Evolutionary conservation across 75 land plant genomes (phyloP), one percentile per base, ranked within the genome.

Genomic region (Pseudotsuga menziesii): DNA sequence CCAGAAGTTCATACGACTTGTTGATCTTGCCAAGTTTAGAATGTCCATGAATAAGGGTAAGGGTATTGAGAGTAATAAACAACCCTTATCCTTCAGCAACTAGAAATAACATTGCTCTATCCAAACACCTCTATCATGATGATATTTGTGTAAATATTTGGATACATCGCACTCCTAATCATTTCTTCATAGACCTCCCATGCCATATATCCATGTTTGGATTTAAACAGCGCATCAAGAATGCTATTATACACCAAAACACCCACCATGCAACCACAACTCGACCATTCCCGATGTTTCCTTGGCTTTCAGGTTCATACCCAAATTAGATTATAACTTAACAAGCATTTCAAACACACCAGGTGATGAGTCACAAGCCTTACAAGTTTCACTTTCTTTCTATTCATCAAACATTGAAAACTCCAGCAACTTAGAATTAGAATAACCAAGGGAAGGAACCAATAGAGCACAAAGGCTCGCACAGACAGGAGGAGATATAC

Each of bases 101-200:
- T 35, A 96, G 81, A 5, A 87, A 75, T 0, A 69, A 57, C 60
- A 83, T 60, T 20, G 88, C 97, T 58, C 76, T 79, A 6, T 79
- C 81, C 61, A 87, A 62, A 86, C 80, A 1, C 98, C 97, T 69
- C 86, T 22, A 96, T 86, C 82, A 91, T 41, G 15, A 90, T 85
- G 73, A 89, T 93, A 55, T 88, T 91, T 0, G 92, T 75, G 48
- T 77, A 91, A 27, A 90, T 82, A 82, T 93, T 87, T 3, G 83
- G 86, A 0, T 90, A 80, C 58, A 85, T 57, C 25, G 78, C 67
- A 57, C 23, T 48, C 8, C 41, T 58, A 32, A 82, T 20, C 88
- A 88, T 54, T 25, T 83, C 90, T 3, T 29, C 23, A 61, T 55
- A 77, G 57, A 83, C 39, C 58, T 73, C 83, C 69, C 74, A 61